Base-by-base conservation (phyloP, 164 flowering plant genomes). In the Umbellularia californica region DNA sequence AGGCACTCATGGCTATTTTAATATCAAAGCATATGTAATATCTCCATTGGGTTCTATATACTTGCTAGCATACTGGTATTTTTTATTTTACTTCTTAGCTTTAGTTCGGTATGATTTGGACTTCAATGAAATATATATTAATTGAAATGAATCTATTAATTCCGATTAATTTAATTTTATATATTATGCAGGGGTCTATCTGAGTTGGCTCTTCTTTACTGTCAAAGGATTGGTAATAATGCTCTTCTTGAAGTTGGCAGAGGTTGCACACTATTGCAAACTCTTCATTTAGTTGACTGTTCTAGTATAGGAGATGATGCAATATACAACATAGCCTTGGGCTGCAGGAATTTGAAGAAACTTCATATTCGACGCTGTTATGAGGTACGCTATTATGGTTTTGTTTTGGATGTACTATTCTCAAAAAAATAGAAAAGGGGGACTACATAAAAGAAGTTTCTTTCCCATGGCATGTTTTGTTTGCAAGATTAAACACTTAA, bases 341-440 rank as follows among this genome's bases (percentile, higher is more conserved):
- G 97, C 1, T 94, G 98, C 81, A 79, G 69, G 64, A 85, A 86
- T 78, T 83, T 94, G 77, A 91, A 85, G 82, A 91, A 88, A 85
- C 96, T 94, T 79, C 97, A 94, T 71, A 84, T 92, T 77, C 90
- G 97, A 20, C 87, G 97, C 70, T 94, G 98, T 78, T 91, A 91
- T 79, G 91, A 92, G 97, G 98, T 92, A 66, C 13, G 20, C 20
- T 51, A 28, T 23, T 69, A 4, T 69, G 55, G 17, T 69, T 55
- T 14, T 55, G 5, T 55, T 55, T 55, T 55, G 60, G 60, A 55
- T 55, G 58, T 52, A 35, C 47, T 35, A 35, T 35, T 35, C 47
- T 35, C 47, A 35, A 35, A 35, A 35, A 35, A 35, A 7, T 35
- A 35, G 47, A 35, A 35, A 10, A 6, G 47, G 10, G 47, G 47